Evolutionary conservation across 2,329 filamentous ascomycete genomes (phyloP), one percentile per base, ranked within the genome.

Genomic region (Pestalotiopsis sp.): DNA sequence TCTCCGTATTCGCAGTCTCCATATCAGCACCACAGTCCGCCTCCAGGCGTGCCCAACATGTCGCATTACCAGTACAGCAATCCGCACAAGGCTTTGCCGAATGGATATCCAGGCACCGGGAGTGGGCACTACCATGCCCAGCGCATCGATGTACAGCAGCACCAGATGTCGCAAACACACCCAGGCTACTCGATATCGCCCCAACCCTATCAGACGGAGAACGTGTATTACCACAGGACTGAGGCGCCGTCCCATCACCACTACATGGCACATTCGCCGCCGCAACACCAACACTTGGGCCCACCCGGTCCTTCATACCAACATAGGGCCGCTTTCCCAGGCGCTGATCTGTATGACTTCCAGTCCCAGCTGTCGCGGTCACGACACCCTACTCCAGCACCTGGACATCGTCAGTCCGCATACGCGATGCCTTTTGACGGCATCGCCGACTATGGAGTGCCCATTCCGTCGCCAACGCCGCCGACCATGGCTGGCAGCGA

Each of bases 51-150:
- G 9, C 71, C 69, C 7, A 76, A 76, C 65, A 73, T 75, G 31
- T 80, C 80, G 14, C 72, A 77, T 7, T 81, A 80, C 67, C 78
- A 80, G 27, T 79, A 77, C 70, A 71, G 72, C 45, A 79, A 80
- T 69, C 77, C 78, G 3, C 77, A 75, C 20, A 81, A 81, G 73
- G 78, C 78, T n/a, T 70, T 80, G 67, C 76, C 81, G n/a, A 73
- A 74, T 27, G 77, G 77, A 20, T 85, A 84, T 72, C 79, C 75
- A 2, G 71, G 74, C 20, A 68, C 80, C 14, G 70, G 72, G 1
- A 72, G 74, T 11, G 73, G 73, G 45, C 78, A 79, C 38, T 80
- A 82, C 72, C 82, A 82, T 71, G 81, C 81, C 65, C 81, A 82
- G 59, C 74, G 73, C 66, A 73, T 69, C 68, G 74, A 76, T 20